Evolutionary conservation across 2,329 filamentous ascomycete species (phyloP).

Genomic region (Aplosporella prunicola): DNA sequence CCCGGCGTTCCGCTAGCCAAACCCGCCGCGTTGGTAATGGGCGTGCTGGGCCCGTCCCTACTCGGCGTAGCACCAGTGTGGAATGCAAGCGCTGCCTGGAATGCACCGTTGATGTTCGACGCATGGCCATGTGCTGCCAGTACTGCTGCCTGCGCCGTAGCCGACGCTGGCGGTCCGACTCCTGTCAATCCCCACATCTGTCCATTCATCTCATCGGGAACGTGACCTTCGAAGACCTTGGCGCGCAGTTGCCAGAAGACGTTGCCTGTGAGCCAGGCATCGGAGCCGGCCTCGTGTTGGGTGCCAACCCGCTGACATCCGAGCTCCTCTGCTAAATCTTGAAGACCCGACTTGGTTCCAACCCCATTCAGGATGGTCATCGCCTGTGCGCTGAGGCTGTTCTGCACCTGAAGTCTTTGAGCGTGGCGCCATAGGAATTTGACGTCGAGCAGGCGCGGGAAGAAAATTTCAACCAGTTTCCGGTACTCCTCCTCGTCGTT

Average conservation of each 20-base stretch:
- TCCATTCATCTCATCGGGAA: slow-evolving; percentile 71
- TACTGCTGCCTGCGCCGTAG: slow-evolving; percentile 39
- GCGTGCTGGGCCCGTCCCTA: slow-evolving; percentile 56
- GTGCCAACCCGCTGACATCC: slow-evolving; percentile 81
- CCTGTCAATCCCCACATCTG: slow-evolving; percentile 88
- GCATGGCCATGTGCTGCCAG: slow-evolving; percentile 37
- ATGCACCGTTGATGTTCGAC: slow-evolving; percentile 23
- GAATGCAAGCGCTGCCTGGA: slow-evolving; percentile 28
- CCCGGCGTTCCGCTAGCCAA: slow-evolving; percentile 41
- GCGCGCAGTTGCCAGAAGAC: slow-evolving; percentile 92
- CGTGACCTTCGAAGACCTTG: slow-evolving; percentile 74
- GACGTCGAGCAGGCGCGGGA: slow-evolving; percentile 88
- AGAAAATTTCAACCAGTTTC: slow-evolving; percentile 80
- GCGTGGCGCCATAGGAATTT: slow-evolving; percentile 95
- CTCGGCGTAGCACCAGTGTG: slow-evolving; percentile 31
- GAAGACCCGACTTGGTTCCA: slow-evolving; percentile 82
- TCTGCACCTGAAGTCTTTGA: slow-evolving; percentile 50
- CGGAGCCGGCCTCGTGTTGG: slow-evolving; percentile 86
- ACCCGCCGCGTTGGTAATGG: slow-evolving; percentile 46
- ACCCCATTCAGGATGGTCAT: slow-evolving; percentile 72
- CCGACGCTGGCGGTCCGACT: slow-evolving; percentile 45
- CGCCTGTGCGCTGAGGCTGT: slow-evolving; percentile 36
- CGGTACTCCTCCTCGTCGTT: slow-evolving; percentile 87
- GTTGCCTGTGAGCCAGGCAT: slow-evolving; percentile 84
- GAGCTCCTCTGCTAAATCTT: slow-evolving; percentile 87